Conservation (phyloP, 1,284 basidiomycete species). For the Takashimella tepidaria region DNA sequence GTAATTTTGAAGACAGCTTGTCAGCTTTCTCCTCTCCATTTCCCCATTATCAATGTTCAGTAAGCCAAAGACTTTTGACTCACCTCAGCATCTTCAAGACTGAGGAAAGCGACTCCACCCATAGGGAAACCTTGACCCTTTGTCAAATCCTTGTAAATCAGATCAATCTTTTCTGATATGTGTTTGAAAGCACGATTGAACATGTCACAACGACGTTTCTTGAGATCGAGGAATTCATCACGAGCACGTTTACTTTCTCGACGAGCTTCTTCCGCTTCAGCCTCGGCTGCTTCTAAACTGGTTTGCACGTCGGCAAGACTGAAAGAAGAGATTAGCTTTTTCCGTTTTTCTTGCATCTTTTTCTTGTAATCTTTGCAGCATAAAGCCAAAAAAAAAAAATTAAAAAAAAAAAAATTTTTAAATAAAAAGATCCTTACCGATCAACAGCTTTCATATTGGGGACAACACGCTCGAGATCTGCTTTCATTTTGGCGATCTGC, state of each 20-base stretch:
- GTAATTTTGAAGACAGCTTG: background rate
- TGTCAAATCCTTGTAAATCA: slow-evolving; percentile 96
- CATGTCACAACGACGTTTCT: slow-evolving; percentile 76
- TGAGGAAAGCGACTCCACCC: slow-evolving; percentile 94
- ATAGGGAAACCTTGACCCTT: slow-evolving; percentile 63
- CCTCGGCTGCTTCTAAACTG: slow-evolving; percentile 54
- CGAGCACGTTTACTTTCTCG: slow-evolving; percentile 82
- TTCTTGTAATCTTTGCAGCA: no score
- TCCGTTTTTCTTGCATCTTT: no score
- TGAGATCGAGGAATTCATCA: slow-evolving; percentile 85
- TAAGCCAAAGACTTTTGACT: slow-evolving; percentile 15
- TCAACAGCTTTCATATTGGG: slow-evolving; percentile 97
- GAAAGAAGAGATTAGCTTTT: background rate
- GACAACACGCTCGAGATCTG: slow-evolving; percentile 88
- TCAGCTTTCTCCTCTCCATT: slow-evolving; percentile 3
- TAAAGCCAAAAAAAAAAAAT: no score
- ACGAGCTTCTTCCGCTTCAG: slow-evolving; percentile 54
- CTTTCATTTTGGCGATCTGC: slow-evolving; percentile 64
- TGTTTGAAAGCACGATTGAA: slow-evolving; percentile 97
- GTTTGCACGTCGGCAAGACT: slow-evolving; percentile 88
- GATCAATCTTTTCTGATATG: slow-evolving; percentile 88
- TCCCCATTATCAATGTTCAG: background rate
- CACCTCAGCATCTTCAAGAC: slow-evolving; percentile 90
- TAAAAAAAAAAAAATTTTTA: no score
- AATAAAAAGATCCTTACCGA: slow-evolving; percentile 52